Base-by-base conservation (phyloP, 306 rosid genomes). In the Gastrolobium bilobum region DNA sequence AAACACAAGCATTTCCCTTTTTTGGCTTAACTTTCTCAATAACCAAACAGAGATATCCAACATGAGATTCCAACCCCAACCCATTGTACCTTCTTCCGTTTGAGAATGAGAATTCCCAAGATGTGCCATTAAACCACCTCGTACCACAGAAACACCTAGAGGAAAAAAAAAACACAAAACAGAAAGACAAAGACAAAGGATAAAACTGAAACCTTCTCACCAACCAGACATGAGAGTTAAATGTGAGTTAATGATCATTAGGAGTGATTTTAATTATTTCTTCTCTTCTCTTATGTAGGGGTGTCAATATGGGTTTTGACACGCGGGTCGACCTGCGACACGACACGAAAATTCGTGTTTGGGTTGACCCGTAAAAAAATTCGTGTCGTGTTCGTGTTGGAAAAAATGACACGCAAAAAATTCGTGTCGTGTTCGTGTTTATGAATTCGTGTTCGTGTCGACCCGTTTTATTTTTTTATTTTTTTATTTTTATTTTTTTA, bases 141-240 rank as follows among this genome's bases (percentile, higher is more conserved):
- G 26, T 20, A 20, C 3, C 65, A 37, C 53, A 57, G 10, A 44
- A 58, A 71, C 68, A 72, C 56, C 66, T 56, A 56, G 52, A 40
- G 38, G 38, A 33, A 68, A 9, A 64, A 59, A 75, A 42, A 43
- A 47, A 10, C 74, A 76, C 26, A 53, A 40, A 58, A 4, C 14
- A 48, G 47, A 83, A 68, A 69, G 31, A 14, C 52, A 65, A 65
- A 20, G 26, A 20, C 26, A 1, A 31, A 20, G 26, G 10, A 64
- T 50, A 50, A 38, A 68, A 79, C 46, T 6, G n/a, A 57, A 73
- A 61, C 67, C 76, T 73, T 78, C 59, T 68, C 76, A 81, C 77
- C 65, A 85, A 81, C 68, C 80, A 79, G 83, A 84, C 86, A 85
- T 80, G 81, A 84, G 86, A 82, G 94, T 89, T 86, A 83, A 81